Evolutionary conservation across 2,329 filamentous ascomycete species (phyloP).

Genomic region (Aspergillus proliferans): DNA sequence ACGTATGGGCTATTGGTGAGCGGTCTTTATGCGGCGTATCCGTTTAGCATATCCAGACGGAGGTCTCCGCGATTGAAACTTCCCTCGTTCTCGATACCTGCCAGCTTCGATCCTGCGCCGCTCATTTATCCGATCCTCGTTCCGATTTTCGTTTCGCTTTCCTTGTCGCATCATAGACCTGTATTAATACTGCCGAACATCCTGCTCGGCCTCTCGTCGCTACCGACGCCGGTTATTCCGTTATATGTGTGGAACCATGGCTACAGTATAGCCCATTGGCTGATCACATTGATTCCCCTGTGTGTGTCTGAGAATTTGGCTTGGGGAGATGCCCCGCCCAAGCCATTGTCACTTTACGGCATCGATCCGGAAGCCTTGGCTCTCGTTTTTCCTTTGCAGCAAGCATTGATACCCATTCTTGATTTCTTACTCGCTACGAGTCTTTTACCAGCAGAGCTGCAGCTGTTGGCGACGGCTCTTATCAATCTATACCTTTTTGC

Average conservation of each 20-base stretch:
- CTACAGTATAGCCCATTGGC: slow-evolving; percentile 70
- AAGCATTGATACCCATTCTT: slow-evolving; percentile 65
- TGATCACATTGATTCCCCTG: slow-evolving; percentile 65
- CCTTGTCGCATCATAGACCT: slow-evolving; percentile 59
- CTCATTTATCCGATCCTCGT: slow-evolving; percentile 78
- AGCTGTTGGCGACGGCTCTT: slow-evolving; percentile 74
- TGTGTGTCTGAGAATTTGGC: slow-evolving; percentile 43
- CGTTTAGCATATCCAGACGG: slow-evolving; percentile 47
- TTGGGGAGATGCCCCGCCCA: slow-evolving; percentile 28
- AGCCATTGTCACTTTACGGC: slow-evolving; percentile 25
- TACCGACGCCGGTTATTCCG: slow-evolving; percentile 69
- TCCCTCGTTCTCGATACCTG: slow-evolving; percentile 57
- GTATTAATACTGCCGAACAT: slow-evolving; percentile 69
- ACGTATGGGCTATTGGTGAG: slow-evolving; percentile 25
- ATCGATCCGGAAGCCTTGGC: slow-evolving; percentile 54
- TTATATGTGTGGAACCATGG: slow-evolving; percentile 51
- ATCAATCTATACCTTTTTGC: slow-evolving; percentile 76
- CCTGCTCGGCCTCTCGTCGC: slow-evolving; percentile 69
- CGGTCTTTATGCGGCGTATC: slow-evolving; percentile 45
- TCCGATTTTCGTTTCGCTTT: slow-evolving; percentile 69
- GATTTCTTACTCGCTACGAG: slow-evolving; percentile 83
- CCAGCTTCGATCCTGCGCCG: slow-evolving; percentile 83
- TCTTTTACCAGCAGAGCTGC: slow-evolving; percentile 77
- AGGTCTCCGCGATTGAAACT: slow-evolving; percentile 24
- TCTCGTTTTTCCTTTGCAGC: slow-evolving; percentile 76